Conservation (phyloP, 371 early-diverging fungal genomes). For the Apophysomyces elegans region DNA sequence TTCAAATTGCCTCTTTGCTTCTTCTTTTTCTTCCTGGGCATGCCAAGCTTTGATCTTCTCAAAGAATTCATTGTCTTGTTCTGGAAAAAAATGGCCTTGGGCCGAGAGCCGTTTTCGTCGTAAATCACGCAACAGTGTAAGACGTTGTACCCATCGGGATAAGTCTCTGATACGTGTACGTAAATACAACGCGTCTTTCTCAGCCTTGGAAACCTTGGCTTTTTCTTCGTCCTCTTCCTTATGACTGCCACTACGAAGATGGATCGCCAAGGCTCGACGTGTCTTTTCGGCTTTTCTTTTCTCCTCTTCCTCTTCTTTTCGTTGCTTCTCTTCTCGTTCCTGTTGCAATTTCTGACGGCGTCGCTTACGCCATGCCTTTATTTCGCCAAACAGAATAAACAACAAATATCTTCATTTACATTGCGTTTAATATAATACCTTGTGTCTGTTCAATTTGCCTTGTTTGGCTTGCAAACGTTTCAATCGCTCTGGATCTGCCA, state of each 20-base stretch:
- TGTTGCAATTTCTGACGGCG: neutral
- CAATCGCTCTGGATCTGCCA: neutral
- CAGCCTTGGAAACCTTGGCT: neutral
- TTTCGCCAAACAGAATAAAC: neutral
- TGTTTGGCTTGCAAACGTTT: neutral
- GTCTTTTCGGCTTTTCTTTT: neutral
- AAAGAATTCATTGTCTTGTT: slow-evolving; percentile 51
- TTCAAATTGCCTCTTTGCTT: too few species aligned
- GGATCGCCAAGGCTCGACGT: neutral
- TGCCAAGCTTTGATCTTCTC: slow-evolving; percentile 42
- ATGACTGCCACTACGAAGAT: neutral
- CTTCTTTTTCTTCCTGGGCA: slow-evolving; percentile 22
- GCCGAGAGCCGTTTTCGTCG: slow-evolving; percentile 35
- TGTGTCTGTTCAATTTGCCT: neutral
- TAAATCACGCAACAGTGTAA: slow-evolving; percentile 31
- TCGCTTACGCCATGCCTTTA: neutral
- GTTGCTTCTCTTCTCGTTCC: neutral
- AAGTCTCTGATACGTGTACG: slow-evolving; percentile 23
- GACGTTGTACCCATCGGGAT: slow-evolving; percentile 22
- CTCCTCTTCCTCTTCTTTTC: neutral
- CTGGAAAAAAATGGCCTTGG: slow-evolving; percentile 56
- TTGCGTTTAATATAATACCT: neutral
- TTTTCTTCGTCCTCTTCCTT: neutral
- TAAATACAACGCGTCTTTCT: neutral
- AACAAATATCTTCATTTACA: neutral